These are phyloP conservation scores for Nannizziopsis barbatae DNA, from an alignment of 2,329 filamentous ascomycete genomes.

Conservation along the genomic window DNA sequence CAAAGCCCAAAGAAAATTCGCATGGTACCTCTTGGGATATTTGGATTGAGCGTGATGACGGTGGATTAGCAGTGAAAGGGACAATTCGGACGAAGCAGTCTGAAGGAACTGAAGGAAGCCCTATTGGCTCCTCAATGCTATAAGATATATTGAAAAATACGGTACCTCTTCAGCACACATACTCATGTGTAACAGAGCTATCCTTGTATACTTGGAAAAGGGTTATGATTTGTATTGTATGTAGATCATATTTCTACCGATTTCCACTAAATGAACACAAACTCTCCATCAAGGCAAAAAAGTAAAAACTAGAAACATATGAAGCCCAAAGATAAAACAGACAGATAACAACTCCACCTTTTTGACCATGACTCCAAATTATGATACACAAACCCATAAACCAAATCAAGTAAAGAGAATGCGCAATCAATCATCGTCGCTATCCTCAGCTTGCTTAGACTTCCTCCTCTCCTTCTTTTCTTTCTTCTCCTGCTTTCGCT, in stretches of 20 bases:
- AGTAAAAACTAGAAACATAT: not conserved
- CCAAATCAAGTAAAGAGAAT: conserved; percentile 8
- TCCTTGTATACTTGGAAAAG: no score
- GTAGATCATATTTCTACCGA: no score
- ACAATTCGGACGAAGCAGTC: conserved; percentile 25
- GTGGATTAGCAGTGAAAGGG: conserved; percentile 54
- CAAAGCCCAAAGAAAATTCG: conserved; percentile 40
- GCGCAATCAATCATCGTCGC: conserved; percentile 32
- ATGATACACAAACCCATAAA: conserved; percentile 32
- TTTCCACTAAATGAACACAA: no score
- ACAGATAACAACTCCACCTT: conserved; percentile 14
- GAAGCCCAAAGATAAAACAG: not conserved
- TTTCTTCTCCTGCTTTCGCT: conserved; percentile 46
- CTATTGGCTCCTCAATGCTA: not conserved
- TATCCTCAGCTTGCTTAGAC: conserved; percentile 57
- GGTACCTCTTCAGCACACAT: not conserved
- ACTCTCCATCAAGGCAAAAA: not conserved
- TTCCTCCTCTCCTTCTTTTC: conserved; percentile 50
- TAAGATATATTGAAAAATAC: not conserved
- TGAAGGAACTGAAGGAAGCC: not conserved
- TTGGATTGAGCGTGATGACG: conserved; percentile 53
- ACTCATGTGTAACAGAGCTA: no score
- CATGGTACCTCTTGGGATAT: conserved; percentile 44
- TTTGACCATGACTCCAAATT: conserved; percentile 33
- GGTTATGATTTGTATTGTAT: no score